A percentile compares a stretch with the other conserved stretches of the same genome.
phyloP scores from a whole-genome alignment of 805 yeast species.

The Ogataea polymorpha region DNA sequence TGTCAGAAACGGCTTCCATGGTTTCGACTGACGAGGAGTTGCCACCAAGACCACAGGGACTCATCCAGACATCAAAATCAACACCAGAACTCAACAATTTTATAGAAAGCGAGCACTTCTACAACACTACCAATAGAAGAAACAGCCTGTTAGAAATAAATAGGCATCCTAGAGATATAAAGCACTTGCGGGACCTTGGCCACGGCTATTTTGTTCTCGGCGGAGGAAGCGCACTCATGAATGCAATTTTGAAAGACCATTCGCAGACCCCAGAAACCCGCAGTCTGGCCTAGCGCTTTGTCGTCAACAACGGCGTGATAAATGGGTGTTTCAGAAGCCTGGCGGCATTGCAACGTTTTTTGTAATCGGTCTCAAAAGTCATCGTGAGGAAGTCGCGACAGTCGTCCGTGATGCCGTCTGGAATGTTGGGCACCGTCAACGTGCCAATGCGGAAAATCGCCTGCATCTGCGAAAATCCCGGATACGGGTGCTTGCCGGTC shows the following conservation, averaged over 20 bases:
- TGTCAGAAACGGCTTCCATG: conserved; percentile 9
- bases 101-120: not conserved
- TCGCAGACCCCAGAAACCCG: conserved; percentile 4
- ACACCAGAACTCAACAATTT: conserved; percentile 16
- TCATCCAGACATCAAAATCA: conserved; percentile 20
- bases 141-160: conserved; percentile 15
- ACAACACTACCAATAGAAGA: conserved; percentile 7
- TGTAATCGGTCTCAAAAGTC: conserved; percentile 75
- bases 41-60: conserved; percentile 1
- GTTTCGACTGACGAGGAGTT: conserved; percentile 9
- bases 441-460: conserved; percentile 94
- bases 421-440: conserved; percentile 74
- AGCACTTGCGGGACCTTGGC: conserved; percentile 11
- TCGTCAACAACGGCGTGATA: conserved; percentile 44
- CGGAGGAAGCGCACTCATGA: conserved; percentile 20
- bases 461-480: conserved; percentile 93
- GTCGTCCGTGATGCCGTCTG: conserved; percentile 64
- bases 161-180: conserved; percentile 10
- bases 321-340: conserved; percentile 68
- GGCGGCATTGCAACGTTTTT: conserved; percentile 69
- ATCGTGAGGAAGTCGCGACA: conserved; percentile 62
- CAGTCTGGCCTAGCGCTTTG: conserved; percentile 25
- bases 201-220: conserved; percentile 24
- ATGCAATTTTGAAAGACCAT: conserved; percentile 13
- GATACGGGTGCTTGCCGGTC: conserved; percentile 95